Percentiles rank a stretch among this genome's conserved stretches.
Conservation (phyloP, 176 grass and related monocot species). For the Cenchrus americanus region DNA sequence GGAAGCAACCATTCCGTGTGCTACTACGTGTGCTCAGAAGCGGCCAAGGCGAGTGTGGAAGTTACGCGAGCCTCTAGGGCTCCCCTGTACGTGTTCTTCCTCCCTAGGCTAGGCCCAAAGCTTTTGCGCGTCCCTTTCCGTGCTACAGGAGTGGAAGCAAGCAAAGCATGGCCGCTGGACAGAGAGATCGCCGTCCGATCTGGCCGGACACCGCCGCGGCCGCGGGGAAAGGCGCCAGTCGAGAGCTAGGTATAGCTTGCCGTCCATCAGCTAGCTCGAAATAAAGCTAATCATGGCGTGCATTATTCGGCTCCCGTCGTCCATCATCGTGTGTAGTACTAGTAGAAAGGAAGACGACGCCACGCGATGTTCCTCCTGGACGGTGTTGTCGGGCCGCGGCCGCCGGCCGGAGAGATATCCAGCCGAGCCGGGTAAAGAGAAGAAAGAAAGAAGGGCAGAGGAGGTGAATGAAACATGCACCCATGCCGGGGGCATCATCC, state of each 20-base stretch:
- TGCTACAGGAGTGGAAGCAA: not conserved
- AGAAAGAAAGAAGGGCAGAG: not conserved
- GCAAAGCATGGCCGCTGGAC: not conserved
- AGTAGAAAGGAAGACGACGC: slow-evolving; percentile 5
- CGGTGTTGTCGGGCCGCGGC: not conserved
- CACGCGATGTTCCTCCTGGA: not conserved
- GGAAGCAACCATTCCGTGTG: not conserved
- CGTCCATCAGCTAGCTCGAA: too few species aligned
- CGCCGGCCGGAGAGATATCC: too few species aligned
- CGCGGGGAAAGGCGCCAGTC: slow-evolving; percentile 32
- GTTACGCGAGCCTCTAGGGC: not conserved
- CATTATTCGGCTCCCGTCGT: slow-evolving; percentile 17
- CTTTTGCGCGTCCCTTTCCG: not conserved
- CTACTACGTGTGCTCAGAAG: slow-evolving; percentile 5
- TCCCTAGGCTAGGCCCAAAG: too few species aligned
- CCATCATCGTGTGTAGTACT: slow-evolving; percentile 19
- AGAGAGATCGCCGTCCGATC: slow-evolving; percentile 22
- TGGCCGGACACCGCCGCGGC: slow-evolving; percentile 37
- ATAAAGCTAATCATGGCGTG: slow-evolving; percentile 3
- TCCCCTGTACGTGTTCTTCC: too few species aligned
- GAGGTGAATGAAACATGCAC: slow-evolving; percentile 25
- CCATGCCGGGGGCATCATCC: slow-evolving; percentile 24
- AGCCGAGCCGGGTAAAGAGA: too few species aligned
- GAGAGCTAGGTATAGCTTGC: not conserved
- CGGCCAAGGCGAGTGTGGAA: not conserved